Evolutionary conservation across 2,329 filamentous ascomycete genomes (phyloP).

Genomic region (Aureobasidium sp.): DNA sequence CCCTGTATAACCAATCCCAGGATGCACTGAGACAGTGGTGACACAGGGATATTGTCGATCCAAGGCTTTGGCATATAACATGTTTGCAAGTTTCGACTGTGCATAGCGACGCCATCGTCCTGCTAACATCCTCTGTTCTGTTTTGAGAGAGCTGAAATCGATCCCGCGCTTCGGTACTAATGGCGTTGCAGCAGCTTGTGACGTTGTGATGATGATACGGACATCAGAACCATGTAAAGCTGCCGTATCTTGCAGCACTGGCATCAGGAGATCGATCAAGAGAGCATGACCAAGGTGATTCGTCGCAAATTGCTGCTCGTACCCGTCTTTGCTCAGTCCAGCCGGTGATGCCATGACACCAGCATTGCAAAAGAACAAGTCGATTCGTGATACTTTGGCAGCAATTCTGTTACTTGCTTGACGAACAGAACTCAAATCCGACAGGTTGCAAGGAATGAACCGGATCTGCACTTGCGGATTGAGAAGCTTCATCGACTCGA

Average conservation of each 20-base stretch:
- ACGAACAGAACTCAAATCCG: conserved; percentile 41
- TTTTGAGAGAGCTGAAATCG: conserved; percentile 16
- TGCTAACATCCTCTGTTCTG: conserved; percentile 10
- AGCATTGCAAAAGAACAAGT: conserved; percentile 17
- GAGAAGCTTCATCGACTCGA: conserved; percentile 27
- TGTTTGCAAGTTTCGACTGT: conserved; percentile 39
- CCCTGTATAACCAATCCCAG: conserved; percentile 29
- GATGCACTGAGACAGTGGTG: conserved; percentile 27
- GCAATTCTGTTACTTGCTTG: conserved; percentile 35
- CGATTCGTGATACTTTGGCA: conserved; percentile 16
- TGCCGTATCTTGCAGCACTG: conserved; percentile 11
- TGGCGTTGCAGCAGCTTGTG: not conserved
- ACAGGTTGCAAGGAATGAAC: conserved; percentile 41
- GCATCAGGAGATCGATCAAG: conserved; percentile 16
- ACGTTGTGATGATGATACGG: conserved; percentile 15
- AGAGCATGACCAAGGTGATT: conserved; percentile 24
- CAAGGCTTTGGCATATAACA: conserved; percentile 34
- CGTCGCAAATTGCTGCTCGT: conserved; percentile 20
- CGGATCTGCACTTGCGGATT: conserved; percentile 30
- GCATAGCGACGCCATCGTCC: conserved; percentile 25
- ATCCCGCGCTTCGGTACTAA: conserved; percentile 16
- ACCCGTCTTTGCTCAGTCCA: conserved; percentile 18
- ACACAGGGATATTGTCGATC: conserved; percentile 28
- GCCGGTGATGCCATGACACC: conserved; percentile 18
- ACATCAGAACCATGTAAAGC: not conserved